Base-by-base conservation (phyloP, 371 early-diverging fungal genomes). In the Mortierella sp. region DNA sequence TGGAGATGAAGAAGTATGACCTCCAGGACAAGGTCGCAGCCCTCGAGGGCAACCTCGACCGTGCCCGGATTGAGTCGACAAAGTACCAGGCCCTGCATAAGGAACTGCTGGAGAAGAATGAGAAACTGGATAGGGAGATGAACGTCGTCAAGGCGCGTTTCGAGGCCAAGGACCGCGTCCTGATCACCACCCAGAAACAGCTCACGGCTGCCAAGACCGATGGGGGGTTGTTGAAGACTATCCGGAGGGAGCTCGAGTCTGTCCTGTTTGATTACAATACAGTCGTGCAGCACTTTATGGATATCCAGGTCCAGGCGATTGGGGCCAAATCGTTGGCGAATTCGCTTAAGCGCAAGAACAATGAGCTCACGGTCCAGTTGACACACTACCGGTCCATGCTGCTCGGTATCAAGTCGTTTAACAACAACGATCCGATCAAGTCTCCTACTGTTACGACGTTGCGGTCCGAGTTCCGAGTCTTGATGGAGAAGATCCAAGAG, bases 351-450 rank as follows among this genome's bases (percentile, higher is more conserved):
- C 82, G 86, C 58, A 76, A 82, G 71, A 75, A 73, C 70, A 79
- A 82, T 41, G 86, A 86, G 56, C 78, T 86, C 27, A 54, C 75
- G 27, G 77, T 72, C 3, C 82, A 86, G 63, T 51, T 86, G 80
- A 86, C 79, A 4, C 86, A 86, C 56, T 86, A 77, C 77, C 86
- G 86, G 11, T 74, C 86, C 6, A 86, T 86, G 80, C 54, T 86
- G 49, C 75, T 86, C 35, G 86, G 86, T 51, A 86, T 86, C 86
- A 86, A 86, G 75, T 86, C 86, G 14, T 86, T 86, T 80, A 86
- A 86, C 75, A 86, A 86, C 63, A 86, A 86, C 51, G 86, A 86
- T 41, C 86, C 86, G n/a, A 86, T 86, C 82, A 82, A 82, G 73
- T 82, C 86, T 10, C 86, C 86, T 21, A 86, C 86, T 0, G 86